Evolutionary conservation across 163 green algal species (phyloP).

Genomic region (Trebouxiophyceae sp.): DNA sequence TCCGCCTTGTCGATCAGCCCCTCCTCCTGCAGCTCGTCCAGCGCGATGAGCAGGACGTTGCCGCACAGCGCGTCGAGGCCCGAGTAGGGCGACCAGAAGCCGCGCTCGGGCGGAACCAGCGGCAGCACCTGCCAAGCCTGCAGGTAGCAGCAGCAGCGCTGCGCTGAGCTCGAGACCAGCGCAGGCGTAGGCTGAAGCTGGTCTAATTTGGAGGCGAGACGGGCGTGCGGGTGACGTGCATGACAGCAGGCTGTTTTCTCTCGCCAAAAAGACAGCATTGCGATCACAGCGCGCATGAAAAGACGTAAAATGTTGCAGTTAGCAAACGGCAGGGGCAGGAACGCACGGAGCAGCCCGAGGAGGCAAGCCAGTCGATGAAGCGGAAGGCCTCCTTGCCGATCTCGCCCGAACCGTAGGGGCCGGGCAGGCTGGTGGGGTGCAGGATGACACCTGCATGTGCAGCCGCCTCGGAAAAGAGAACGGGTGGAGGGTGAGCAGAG

Average conservation of each 20-base stretch:
- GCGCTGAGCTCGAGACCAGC: too few relatives aligned
- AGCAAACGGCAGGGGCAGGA: too few relatives aligned
- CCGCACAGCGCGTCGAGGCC: conserved; percentile 76
- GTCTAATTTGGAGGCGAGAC: too few relatives aligned
- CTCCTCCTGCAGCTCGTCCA: conserved; percentile 75
- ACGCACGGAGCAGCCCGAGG: conserved; percentile 35
- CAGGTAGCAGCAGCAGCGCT: too few relatives aligned
- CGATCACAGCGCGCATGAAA: too few relatives aligned
- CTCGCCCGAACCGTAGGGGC: conserved; percentile 83
- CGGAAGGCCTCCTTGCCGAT: conserved; percentile 69
- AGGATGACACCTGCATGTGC: conserved; percentile 78
- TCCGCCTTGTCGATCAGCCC: conserved; percentile 69
- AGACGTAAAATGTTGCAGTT: too few relatives aligned
- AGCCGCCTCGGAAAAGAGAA: not conserved
- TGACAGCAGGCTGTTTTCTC: too few relatives aligned
- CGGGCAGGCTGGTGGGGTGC: conserved; percentile 92
- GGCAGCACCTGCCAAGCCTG: conserved; percentile 75
- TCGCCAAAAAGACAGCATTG: too few relatives aligned
- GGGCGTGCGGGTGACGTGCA: too few relatives aligned
- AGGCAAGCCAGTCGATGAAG: conserved; percentile 89
- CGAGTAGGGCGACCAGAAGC: conserved; percentile 91
- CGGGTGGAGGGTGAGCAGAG: not conserved
- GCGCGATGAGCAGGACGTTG: conserved; percentile 84
- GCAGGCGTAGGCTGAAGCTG: too few relatives aligned
- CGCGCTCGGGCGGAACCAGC: conserved; percentile 84